Percentiles rank a stretch among this genome's conserved stretches.
Evolutionary conservation across 495 filamentous ascomycete species (phyloP).

Genomic region (Aspergillus olivimuriae): DNA sequence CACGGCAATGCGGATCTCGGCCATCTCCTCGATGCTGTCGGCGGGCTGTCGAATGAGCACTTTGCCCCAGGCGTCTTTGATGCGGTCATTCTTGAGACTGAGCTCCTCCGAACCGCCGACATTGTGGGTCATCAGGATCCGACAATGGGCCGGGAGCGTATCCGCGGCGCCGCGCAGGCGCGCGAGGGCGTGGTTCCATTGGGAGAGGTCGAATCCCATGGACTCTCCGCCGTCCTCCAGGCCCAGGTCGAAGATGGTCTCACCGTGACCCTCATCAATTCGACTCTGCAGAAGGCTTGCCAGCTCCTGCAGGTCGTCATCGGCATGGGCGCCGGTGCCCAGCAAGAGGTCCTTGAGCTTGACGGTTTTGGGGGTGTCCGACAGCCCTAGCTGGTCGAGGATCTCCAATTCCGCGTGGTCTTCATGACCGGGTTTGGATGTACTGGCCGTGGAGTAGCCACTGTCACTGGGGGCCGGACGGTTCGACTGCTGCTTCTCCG

Average conservation of each 20-base stretch:
- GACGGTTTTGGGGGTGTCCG: slow-evolving; percentile 62
- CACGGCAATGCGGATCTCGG: slow-evolving; percentile 94
- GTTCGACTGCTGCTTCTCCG: slow-evolving; percentile 85
- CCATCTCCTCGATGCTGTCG: slow-evolving; percentile 72
- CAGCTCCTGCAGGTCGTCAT: slow-evolving; percentile 55
- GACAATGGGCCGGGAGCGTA: slow-evolving; percentile 63
- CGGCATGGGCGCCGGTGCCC: slow-evolving; percentile 50
- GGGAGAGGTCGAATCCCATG: slow-evolving; percentile 72
- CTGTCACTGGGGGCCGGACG: slow-evolving; percentile 45
- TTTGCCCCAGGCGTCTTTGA: slow-evolving; percentile 70
- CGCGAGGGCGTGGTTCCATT: slow-evolving; percentile 72
- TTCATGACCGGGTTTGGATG: slow-evolving; percentile 41
- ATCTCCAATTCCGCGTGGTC: slow-evolving; percentile 91
- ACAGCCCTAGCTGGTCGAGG: slow-evolving; percentile 76
- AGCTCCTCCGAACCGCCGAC: slow-evolving; percentile 75
- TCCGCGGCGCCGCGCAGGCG: slow-evolving; percentile 61
- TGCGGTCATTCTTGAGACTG: slow-evolving; percentile 51
- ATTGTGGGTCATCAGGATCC: slow-evolving; percentile 79
- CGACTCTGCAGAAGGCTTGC: slow-evolving; percentile 56
- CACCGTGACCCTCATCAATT: slow-evolving; percentile 80
- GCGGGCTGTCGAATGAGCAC: slow-evolving; percentile 73
- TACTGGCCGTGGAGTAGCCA: slow-evolving; percentile 37
- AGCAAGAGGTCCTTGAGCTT: slow-evolving; percentile 74
- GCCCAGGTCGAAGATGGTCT: slow-evolving; percentile 87
- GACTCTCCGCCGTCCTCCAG: slow-evolving; percentile 87